A percentile compares a stretch with the other conserved stretches of the same genome.
These are phyloP conservation scores for Adansonia digitata DNA, from an alignment of 345 rosid species.

Conservation along the genomic window DNA sequence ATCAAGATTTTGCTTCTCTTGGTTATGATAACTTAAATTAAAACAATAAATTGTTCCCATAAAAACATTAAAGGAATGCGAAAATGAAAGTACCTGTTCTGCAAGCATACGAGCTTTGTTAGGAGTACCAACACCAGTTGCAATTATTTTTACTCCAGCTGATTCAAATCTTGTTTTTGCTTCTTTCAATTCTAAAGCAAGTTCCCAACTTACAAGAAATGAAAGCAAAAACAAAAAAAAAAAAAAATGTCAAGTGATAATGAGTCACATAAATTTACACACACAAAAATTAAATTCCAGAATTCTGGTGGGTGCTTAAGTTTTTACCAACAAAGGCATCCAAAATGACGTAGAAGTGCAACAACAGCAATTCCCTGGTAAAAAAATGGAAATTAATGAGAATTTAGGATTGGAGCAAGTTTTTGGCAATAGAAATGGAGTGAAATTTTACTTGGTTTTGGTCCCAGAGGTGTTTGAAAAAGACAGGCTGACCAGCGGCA, in stretches of 20 bases:
- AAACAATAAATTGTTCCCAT: background rate
- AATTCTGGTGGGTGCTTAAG: constrained; percentile 16
- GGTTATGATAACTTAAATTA: background rate
- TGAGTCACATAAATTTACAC: background rate
- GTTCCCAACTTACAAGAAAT: constrained; percentile 58
- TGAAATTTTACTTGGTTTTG: constrained; percentile 52
- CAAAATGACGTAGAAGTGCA: constrained; percentile 83
- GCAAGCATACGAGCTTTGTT: constrained; percentile 69
- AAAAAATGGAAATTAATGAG: background rate
- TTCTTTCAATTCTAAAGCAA: constrained; percentile 56
- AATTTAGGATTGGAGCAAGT: background rate
- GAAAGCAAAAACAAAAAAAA: background rate
- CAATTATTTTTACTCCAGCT: constrained; percentile 72
- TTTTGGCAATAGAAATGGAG: background rate
- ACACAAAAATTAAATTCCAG: too few species aligned
- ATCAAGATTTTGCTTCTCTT: background rate
- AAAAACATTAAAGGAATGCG: constrained; percentile 19
- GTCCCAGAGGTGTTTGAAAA: constrained; percentile 75
- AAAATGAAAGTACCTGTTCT: constrained; percentile 34
- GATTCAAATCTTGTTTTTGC: constrained; percentile 42
- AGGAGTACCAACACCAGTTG: constrained; percentile 83
- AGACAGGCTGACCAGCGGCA: constrained; percentile 52
- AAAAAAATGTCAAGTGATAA: background rate
- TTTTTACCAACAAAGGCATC: constrained; percentile 77
- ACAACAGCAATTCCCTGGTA: constrained; percentile 71